Evolutionary conservation across 176 grass and related monocot species (phyloP).

Genomic region (Oryza meyeriana): DNA sequence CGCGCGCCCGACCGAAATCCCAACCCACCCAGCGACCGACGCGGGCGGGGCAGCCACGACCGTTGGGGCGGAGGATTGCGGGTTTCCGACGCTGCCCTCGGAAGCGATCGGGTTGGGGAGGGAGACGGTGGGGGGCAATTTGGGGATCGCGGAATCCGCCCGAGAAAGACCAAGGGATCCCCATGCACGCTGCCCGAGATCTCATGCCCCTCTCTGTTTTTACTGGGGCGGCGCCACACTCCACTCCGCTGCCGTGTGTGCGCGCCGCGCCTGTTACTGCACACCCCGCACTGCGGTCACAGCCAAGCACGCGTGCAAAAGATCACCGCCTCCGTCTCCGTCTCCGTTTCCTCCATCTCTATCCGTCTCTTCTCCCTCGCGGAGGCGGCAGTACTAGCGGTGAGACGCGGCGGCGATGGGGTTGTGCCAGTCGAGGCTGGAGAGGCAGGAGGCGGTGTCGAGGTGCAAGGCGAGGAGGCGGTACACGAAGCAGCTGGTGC

Average conservation of each 20-base stretch:
- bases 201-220: constrained; percentile 16
- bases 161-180: constrained; percentile 16
- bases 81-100: constrained; percentile 10
- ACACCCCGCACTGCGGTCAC: constrained; percentile 19
- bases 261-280: no score
- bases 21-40: background rate
- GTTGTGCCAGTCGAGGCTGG: constrained; percentile 78
- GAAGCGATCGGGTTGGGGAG: background rate
- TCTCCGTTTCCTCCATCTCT: background rate
- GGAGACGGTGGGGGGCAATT: background rate
- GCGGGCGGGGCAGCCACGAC: background rate
- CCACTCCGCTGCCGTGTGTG: background rate
- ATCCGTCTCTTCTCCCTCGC: background rate
- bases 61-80: constrained; percentile 16
- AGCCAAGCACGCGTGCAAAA: constrained; percentile 21
- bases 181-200: constrained; percentile 31
- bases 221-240: background rate
- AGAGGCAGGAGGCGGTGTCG: constrained; percentile 81
- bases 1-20: background rate
- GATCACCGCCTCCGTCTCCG: background rate
- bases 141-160: constrained; percentile 11
- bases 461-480: constrained; percentile 86
- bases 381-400: background rate
- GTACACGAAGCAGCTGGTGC: constrained; percentile 91
- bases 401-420: constrained; percentile 26